These are phyloP conservation scores for Brassica balearica DNA, from an alignment of 441 rosid genomes.

Conservation along the genomic window DNA sequence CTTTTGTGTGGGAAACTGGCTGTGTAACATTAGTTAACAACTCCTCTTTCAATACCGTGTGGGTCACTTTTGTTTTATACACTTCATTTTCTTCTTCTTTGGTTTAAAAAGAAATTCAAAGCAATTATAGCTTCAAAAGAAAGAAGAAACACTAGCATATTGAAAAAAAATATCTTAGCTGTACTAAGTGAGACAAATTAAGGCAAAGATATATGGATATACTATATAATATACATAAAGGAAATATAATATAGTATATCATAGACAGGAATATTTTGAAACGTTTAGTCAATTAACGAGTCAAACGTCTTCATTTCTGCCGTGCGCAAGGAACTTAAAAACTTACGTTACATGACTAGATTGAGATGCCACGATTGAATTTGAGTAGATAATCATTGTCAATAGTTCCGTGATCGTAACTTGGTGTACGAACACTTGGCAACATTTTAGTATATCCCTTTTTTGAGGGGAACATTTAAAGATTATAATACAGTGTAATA, in stretches of 20 bases:
- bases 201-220: neutral
- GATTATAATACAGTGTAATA: neutral
- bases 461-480: constrained; percentile 17
- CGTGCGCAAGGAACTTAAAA: constrained; percentile 20
- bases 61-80: constrained; percentile 22
- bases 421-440: constrained; percentile 22
- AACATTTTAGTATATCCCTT: constrained; percentile 17
- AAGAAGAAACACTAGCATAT: neutral
- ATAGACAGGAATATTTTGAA: neutral
- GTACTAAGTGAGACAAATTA: constrained; percentile 12
- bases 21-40: constrained; percentile 15
- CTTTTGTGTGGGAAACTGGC: constrained; percentile 32
- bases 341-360: constrained; percentile 19
- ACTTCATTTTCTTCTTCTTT: neutral
- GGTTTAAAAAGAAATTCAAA: neutral
- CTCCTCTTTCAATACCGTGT: constrained; percentile 29
- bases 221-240: neutral
- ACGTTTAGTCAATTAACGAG: constrained; percentile 14
- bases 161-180: constrained; percentile 8
- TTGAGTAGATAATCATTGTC: constrained; percentile 9
- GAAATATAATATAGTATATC: neutral
- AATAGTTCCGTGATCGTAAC: constrained; percentile 20
- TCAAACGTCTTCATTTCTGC: constrained; percentile 29
- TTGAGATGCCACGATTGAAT: neutral
- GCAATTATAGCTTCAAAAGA: constrained; percentile 23